These are phyloP conservation scores for Coniferiporia weirii DNA, from an alignment of 1,284 basidiomycete genomes.

Conservation along the genomic window DNA sequence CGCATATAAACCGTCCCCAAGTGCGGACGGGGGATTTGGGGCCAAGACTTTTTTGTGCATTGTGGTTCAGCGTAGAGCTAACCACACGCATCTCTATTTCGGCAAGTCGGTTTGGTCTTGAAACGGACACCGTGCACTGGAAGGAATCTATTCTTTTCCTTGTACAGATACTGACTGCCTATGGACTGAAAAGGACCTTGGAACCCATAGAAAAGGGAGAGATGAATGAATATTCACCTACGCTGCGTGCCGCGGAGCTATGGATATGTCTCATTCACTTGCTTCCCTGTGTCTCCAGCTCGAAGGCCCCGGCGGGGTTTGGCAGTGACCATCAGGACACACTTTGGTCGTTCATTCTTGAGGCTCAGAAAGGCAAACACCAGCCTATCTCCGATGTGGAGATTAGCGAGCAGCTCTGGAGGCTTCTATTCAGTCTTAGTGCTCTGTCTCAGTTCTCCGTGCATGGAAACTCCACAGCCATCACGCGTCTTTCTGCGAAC, in stretches of 20 bases:
- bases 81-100: slow-evolving; percentile 33
- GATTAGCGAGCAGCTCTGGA: slow-evolving; percentile 72
- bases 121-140: slow-evolving; percentile 21
- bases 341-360: slow-evolving; percentile 44
- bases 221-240: slow-evolving; percentile 33
- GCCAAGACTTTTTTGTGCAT: slow-evolving; percentile 33
- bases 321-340: slow-evolving; percentile 27
- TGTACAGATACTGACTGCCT: slow-evolving; percentile 46
- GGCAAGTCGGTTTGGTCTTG: slow-evolving; percentile 24
- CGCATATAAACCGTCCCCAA: neutral
- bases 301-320: slow-evolving; percentile 17
- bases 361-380: slow-evolving; percentile 28
- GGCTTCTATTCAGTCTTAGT: slow-evolving; percentile 63
- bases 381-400: slow-evolving; percentile 36
- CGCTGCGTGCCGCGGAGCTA: slow-evolving; percentile 48
- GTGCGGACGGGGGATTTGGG: neutral
- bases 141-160: slow-evolving; percentile 34
- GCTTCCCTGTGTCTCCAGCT: slow-evolving; percentile 12
- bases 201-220: slow-evolving; percentile 33
- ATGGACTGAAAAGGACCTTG: slow-evolving; percentile 50
- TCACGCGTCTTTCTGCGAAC: slow-evolving; percentile 46
- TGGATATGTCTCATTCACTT: slow-evolving; percentile 78
- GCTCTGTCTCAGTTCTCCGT: slow-evolving; percentile 76
- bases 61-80: slow-evolving; percentile 63
- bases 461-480: slow-evolving; percentile 52